Evolutionary conservation across 148 eudicot species (phyloP).

Genomic region (Diospyros lotus): DNA sequence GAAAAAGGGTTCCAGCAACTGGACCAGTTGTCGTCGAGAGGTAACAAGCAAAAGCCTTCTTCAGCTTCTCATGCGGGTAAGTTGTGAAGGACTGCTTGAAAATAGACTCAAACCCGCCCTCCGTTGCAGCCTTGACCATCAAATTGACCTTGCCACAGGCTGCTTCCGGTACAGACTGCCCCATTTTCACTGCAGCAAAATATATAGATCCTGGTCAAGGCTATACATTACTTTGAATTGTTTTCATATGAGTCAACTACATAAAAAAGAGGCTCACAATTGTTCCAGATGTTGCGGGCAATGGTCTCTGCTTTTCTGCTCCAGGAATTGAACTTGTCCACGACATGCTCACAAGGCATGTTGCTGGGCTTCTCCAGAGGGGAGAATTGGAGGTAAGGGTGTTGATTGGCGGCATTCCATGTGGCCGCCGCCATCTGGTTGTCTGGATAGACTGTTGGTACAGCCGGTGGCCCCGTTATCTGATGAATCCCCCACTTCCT

Average conservation of each 20-base stretch:
- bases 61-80: slow-evolving; percentile 53
- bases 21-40: slow-evolving; percentile 77
- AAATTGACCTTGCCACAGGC: slow-evolving; percentile 70
- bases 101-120: slow-evolving; percentile 64
- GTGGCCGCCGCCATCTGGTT: slow-evolving; percentile 63
- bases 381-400: slow-evolving; percentile 50
- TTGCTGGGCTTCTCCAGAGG: slow-evolving; percentile 46
- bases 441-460: slow-evolving; percentile 53
- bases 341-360: slow-evolving; percentile 49
- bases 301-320: slow-evolving; percentile 44
- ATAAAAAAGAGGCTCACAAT: slow-evolving; percentile 23
- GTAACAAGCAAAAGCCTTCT: slow-evolving; percentile 72
- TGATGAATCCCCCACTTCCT: slow-evolving; percentile 67
- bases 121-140: slow-evolving; percentile 64
- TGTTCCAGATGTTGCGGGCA: slow-evolving; percentile 58
- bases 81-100: slow-evolving; percentile 57
- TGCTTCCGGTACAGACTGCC: slow-evolving; percentile 49
- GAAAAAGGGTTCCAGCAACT: slow-evolving; percentile 67
- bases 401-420: slow-evolving; percentile 51
- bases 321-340: slow-evolving; percentile 54
- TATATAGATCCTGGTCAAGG: too few species aligned
- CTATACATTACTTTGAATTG: too few species aligned
- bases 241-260: too few species aligned
- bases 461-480: slow-evolving; percentile 58
- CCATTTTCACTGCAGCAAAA: slow-evolving; percentile 55